Evolutionary conservation across 164 flowering plant genomes (phyloP).

Genomic region (Kalanchoe fedtschenkoi): DNA sequence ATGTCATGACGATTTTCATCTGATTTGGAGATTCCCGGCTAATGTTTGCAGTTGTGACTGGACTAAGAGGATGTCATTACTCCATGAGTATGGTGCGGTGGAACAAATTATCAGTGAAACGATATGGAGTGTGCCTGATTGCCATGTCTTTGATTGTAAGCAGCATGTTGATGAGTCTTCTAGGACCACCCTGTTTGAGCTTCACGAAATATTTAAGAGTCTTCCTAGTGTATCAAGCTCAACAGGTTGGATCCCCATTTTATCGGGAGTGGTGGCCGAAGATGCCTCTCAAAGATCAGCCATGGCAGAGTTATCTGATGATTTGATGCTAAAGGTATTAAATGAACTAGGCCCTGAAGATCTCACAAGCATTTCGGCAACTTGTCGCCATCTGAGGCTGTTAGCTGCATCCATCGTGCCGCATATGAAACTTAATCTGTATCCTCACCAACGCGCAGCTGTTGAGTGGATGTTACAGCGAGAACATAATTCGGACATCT

Average conservation of each 20-base stretch:
- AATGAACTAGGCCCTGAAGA: slow-evolving; percentile 43
- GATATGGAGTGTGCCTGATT: slow-evolving; percentile 52
- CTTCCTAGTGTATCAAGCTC: slow-evolving; percentile 35
- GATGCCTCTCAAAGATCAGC: slow-evolving; percentile 37
- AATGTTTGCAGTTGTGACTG: slow-evolving; percentile 72
- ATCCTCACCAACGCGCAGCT: slow-evolving; percentile 90
- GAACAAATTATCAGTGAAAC: slow-evolving; percentile 5
- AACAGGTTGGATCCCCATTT: slow-evolving; percentile 19
- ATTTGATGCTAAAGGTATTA: slow-evolving; percentile 45
- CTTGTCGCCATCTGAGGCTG: slow-evolving; percentile 75
- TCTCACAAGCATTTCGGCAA: slow-evolving; percentile 58
- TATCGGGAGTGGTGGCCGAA: slow-evolving; percentile 37
- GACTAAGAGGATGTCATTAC: slow-evolving; percentile 43
- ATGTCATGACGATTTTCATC: neutral
- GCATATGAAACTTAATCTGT: slow-evolving; percentile 80
- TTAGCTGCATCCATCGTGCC: slow-evolving; percentile 71
- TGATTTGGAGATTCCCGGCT: neutral
- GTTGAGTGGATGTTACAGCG: slow-evolving; percentile 94
- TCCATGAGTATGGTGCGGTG: slow-evolving; percentile 11
- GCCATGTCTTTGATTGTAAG: slow-evolving; percentile 81
- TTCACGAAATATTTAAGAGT: slow-evolving; percentile 85
- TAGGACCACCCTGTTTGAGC: slow-evolving; percentile 50
- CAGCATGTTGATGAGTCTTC: slow-evolving; percentile 34
- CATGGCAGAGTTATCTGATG: slow-evolving; percentile 71
- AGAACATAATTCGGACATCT: slow-evolving; percentile 41